Conservation (phyloP, 2,329 filamentous ascomycete genomes). For the Penicillium crustosum region DNA sequence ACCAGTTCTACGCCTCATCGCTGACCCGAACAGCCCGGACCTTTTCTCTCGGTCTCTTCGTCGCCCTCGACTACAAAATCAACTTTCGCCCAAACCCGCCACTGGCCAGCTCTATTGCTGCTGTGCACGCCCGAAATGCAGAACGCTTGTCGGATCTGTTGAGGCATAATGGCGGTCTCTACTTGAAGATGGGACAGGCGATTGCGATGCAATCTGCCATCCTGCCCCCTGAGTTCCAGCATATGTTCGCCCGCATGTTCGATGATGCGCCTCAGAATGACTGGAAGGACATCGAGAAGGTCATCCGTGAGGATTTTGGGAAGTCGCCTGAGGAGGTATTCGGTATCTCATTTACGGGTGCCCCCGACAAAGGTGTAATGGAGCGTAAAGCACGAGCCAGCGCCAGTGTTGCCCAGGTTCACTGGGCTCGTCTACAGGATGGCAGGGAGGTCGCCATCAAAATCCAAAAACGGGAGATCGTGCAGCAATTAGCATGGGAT, state of each 20-base stretch:
- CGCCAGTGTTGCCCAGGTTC: constrained; percentile 93
- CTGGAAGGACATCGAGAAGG: constrained; percentile 81
- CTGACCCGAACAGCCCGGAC: constrained; percentile 77
- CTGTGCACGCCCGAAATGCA: constrained; percentile 80
- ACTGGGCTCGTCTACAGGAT: constrained; percentile 84
- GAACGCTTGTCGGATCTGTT: constrained; percentile 79
- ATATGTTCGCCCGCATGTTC: constrained; percentile 96
- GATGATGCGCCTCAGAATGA: constrained; percentile 93
- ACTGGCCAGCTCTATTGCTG: constrained; percentile 69
- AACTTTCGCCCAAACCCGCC: constrained; percentile 84
- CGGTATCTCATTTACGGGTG: constrained; percentile 75
- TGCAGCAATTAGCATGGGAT: constrained; percentile 88
- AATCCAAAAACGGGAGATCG: constrained; percentile 94
- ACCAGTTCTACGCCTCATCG: constrained; percentile 73
- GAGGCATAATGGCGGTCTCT: constrained; percentile 83
- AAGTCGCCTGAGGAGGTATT: constrained; percentile 86
- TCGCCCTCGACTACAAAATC: constrained; percentile 92
- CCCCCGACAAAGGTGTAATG: constrained; percentile 64
- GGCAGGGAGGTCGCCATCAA: constrained; percentile 93
- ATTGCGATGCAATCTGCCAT: constrained; percentile 98
- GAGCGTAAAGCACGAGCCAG: constrained; percentile 70
- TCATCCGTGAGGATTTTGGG: constrained; percentile 85
- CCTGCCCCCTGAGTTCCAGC: constrained; percentile 88
- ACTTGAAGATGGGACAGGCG: constrained; percentile 96
- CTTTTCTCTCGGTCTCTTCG: constrained; percentile 73